Conservation (phyloP, 371 early-diverging fungal genomes). For the Apophysomyces sp. region DNA sequence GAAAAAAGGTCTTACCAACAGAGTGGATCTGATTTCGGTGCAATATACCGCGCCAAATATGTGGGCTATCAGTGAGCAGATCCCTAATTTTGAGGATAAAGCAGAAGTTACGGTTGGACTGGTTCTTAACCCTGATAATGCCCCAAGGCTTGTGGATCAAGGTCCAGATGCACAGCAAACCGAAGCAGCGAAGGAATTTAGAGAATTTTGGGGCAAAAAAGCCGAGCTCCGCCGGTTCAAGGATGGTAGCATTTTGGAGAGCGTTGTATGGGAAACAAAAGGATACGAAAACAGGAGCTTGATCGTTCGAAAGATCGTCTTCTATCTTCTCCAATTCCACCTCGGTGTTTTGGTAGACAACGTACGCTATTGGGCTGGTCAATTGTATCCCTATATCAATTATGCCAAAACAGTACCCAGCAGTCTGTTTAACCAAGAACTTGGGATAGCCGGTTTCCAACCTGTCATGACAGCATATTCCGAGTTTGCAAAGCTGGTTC, state of each 20-base stretch:
- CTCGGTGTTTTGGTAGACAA: constrained; percentile 46
- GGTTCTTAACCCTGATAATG: constrained; percentile 66
- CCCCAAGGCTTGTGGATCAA: constrained; percentile 71
- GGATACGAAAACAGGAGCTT: constrained; percentile 73
- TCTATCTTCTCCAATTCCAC: constrained; percentile 74
- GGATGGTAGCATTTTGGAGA: constrained; percentile 82
- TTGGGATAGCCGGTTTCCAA: constrained; percentile 65
- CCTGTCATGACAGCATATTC: constrained; percentile 70
- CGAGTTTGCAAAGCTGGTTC: constrained; percentile 66
- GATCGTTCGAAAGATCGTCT: constrained; percentile 80
- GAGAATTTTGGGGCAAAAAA: constrained; percentile 81
- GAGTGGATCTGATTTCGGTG: constrained; percentile 59
- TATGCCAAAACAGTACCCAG: constrained; percentile 48
- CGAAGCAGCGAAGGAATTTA: constrained; percentile 68
- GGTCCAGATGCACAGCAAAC: constrained; percentile 75
- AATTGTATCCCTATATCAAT: constrained; percentile 59
- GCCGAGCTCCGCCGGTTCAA: constrained; percentile 87
- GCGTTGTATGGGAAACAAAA: constrained; percentile 77
- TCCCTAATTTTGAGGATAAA: constrained; percentile 14
- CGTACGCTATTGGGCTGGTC: constrained; percentile 70
- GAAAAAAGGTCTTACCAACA: constrained; percentile 65
- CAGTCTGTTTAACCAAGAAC: constrained; percentile 47
- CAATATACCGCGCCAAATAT: constrained; percentile 30
- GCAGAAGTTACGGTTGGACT: constrained; percentile 62
- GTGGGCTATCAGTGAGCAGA: constrained; percentile 35